Conservation (phyloP, 495 filamentous ascomycete genomes). For the Amphirosellinia nigrospora region DNA sequence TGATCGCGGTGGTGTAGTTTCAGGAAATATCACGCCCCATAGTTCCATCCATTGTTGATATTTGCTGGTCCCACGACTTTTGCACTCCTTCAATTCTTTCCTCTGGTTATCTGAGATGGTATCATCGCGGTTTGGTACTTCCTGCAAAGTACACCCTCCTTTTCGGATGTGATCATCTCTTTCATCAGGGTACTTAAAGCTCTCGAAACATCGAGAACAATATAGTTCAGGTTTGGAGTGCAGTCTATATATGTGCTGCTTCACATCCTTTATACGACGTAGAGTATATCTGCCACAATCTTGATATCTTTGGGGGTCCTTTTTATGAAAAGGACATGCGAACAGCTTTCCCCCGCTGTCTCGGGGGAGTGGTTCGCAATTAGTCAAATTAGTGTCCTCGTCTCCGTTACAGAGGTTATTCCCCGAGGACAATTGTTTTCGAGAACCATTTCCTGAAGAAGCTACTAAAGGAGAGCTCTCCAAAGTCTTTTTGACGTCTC, state of each 20-base stretch:
- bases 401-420: not conserved
- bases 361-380: not conserved
- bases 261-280: slow-evolving; percentile 32
- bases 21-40: slow-evolving; percentile 29
- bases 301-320: slow-evolving; percentile 21
- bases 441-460: not conserved
- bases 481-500: no score
- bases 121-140: slow-evolving; percentile 23
- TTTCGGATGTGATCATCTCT: slow-evolving; percentile 23
- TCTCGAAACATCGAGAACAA: slow-evolving; percentile 27
- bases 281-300: slow-evolving; percentile 26
- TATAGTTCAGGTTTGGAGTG: slow-evolving; percentile 30
- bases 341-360: not conserved
- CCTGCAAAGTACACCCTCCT: not conserved
- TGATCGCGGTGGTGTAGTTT: slow-evolving; percentile 18
- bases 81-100: slow-evolving; percentile 26
- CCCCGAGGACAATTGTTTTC: not conserved
- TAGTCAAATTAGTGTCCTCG: not conserved
- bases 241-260: slow-evolving; percentile 31
- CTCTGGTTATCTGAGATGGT: slow-evolving; percentile 26
- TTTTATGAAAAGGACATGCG: slow-evolving; percentile 33
- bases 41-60: slow-evolving; percentile 28
- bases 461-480: not conserved
- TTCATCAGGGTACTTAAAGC: slow-evolving; percentile 15
- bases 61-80: slow-evolving; percentile 23